phyloP scores from a whole-genome alignment of 2,329 filamentous ascomycete species.

The Sporothrix humicola region DNA sequence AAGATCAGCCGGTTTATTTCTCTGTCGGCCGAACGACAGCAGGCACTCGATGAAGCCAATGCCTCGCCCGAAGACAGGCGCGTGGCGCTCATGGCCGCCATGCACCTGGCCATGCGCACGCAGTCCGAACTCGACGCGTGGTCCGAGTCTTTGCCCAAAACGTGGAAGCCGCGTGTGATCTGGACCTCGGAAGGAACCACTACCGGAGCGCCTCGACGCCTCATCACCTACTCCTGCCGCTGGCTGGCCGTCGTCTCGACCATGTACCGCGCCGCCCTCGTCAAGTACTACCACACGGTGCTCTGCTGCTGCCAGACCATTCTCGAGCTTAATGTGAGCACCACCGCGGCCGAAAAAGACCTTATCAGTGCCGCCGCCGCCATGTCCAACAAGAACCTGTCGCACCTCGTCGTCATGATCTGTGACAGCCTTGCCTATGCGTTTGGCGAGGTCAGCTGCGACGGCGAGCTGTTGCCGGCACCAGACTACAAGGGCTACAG shows the following conservation, averaged over 20 bases:
- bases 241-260: conserved; percentile 9
- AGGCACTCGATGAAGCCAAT: not conserved
- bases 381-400: not conserved
- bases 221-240: not conserved
- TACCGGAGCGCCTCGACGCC: not conserved
- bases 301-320: conserved; percentile 14
- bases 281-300: conserved; percentile 6
- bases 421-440: conserved; percentile 17
- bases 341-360: not conserved
- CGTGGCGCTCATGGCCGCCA: not conserved
- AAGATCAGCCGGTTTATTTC: conserved; percentile 12
- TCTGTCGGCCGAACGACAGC: not conserved
- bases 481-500: conserved; percentile 20
- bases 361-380: not conserved
- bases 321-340: not conserved
- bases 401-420: not conserved
- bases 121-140: not conserved
- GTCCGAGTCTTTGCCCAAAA: conserved; percentile 1
- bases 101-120: conserved; percentile 12
- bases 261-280: conserved; percentile 1
- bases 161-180: not conserved
- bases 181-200: not conserved
- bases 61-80: not conserved
- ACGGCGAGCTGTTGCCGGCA: conserved; percentile 2
- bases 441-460: not conserved